phyloP scores from a whole-genome alignment of 768 basidiomycete species.

The Sporobolomyces phaffii region DNA sequence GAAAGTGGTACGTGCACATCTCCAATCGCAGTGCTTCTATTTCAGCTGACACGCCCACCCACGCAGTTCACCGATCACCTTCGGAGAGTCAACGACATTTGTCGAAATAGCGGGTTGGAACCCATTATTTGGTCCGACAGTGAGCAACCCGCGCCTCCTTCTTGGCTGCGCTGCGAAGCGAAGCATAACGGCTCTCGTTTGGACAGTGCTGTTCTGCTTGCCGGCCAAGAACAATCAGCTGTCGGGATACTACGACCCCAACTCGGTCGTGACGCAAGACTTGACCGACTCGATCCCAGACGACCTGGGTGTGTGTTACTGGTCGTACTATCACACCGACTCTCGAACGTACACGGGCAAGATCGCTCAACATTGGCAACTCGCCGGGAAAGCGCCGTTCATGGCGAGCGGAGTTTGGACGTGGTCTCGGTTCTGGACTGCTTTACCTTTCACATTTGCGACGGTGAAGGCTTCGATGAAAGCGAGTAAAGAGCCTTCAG shows the following conservation, averaged over 20 bases:
- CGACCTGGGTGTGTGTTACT: conserved; percentile 29
- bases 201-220: conserved; percentile 41
- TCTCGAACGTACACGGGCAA: conserved; percentile 30
- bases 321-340: conserved; percentile 39
- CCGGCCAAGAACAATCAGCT: conserved; percentile 39
- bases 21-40: background rate
- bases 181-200: no score
- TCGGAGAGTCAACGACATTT: conserved; percentile 35
- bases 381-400: conserved; percentile 35
- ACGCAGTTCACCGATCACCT: conserved; percentile 38
- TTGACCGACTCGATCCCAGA: conserved; percentile 31
- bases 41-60: no score
- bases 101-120: conserved; percentile 11
- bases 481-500: conserved; percentile 26
- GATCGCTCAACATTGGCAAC: conserved; percentile 40
- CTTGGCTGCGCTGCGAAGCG: background rate
- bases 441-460: conserved; percentile 40
- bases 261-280: conserved; percentile 27
- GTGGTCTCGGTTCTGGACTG: conserved; percentile 40
- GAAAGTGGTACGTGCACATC: conserved; percentile 13
- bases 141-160: conserved; percentile 5
- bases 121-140: conserved; percentile 43
- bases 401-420: conserved; percentile 41
- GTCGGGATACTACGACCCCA: conserved; percentile 37
- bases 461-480: conserved; percentile 38